Percentiles rank a stretch among this genome's conserved stretches.
Evolutionary conservation across 2,329 filamentous ascomycete genomes (phyloP).

Genomic region (Emergomyces orientalis): DNA sequence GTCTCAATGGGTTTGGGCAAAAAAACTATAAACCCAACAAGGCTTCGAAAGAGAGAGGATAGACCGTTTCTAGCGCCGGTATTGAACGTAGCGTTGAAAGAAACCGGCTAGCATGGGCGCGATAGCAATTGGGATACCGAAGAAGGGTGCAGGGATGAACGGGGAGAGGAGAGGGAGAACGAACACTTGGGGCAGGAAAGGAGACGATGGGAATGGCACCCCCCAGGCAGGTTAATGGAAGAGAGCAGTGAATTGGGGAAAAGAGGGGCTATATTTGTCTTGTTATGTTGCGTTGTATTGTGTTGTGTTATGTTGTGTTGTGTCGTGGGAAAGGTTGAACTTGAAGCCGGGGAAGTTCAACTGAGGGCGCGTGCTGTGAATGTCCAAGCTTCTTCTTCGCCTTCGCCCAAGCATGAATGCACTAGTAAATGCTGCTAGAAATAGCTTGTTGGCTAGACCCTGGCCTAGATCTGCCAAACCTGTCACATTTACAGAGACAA

Average conservation of each 20-base stretch:
- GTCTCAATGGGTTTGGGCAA: not conserved
- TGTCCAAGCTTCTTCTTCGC: not conserved
- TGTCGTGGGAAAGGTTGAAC: not conserved
- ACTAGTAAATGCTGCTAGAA: no score
- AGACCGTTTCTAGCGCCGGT: not conserved
- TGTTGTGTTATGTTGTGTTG: not conserved
- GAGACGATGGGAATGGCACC: not conserved
- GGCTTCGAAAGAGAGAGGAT: not conserved
- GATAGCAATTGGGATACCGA: not conserved
- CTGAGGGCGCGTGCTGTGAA: not conserved
- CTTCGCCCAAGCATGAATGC: no score
- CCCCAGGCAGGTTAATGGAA: not conserved
- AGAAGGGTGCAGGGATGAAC: not conserved
- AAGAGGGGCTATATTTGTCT: not conserved
- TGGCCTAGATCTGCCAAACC: no score
- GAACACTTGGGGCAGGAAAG: not conserved
- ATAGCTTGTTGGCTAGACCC: no score
- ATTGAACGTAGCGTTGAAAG: not conserved
- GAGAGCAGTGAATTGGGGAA: not conserved
- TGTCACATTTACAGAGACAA: no score
- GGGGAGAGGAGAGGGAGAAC: not conserved
- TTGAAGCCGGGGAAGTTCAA: not conserved
- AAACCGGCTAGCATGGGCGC: not conserved
- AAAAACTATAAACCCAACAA: not conserved
- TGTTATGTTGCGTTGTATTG: not conserved